Evolutionary conservation across 352 stramenopile species (phyloP).

Genomic region (Phytophthora podocarpi): DNA sequence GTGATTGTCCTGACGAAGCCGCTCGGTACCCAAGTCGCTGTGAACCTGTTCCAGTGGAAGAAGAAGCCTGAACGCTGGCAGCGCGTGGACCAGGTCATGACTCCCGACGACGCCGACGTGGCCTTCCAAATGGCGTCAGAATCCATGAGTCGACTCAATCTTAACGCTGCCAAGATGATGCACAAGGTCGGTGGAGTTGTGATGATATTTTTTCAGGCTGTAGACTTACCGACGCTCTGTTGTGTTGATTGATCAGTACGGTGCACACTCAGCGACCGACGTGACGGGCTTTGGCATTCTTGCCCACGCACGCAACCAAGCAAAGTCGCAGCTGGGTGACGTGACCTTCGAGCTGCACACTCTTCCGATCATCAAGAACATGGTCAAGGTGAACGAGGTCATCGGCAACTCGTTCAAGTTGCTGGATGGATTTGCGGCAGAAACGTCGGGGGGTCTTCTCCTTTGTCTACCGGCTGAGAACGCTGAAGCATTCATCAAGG

Average conservation of each 20-base stretch:
- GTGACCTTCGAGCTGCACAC: slow-evolving; percentile 94
- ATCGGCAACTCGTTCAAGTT: slow-evolving; percentile 94
- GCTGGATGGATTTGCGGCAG: slow-evolving; percentile 90
- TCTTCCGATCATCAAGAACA: slow-evolving; percentile 92
- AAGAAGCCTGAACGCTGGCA: slow-evolving; percentile 82
- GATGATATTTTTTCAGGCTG: neutral
- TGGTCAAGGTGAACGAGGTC: slow-evolving; percentile 86
- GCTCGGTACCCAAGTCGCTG: slow-evolving; percentile 93
- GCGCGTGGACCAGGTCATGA: slow-evolving; percentile 75
- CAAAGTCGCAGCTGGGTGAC: slow-evolving; percentile 88
- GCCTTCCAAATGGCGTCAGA: slow-evolving; percentile 93
- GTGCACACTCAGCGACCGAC: slow-evolving; percentile 93
- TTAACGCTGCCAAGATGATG: slow-evolving; percentile 92
- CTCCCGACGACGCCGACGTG: slow-evolving; percentile 70
- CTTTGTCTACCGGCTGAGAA: slow-evolving; percentile 89
- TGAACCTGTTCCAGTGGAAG: slow-evolving; percentile 94
- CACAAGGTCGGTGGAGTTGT: slow-evolving; percentile 54
- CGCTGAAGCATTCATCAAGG: slow-evolving; percentile 85
- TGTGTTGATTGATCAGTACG: slow-evolving; percentile 55
- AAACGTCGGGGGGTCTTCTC: slow-evolving; percentile 95
- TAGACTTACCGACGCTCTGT: neutral
- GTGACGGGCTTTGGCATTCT: slow-evolving; percentile 96
- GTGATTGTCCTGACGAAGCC: slow-evolving; percentile 95
- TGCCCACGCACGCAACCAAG: slow-evolving; percentile 93
- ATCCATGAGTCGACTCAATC: slow-evolving; percentile 94